These are phyloP conservation scores for Yarrowia sp. DNA, from an alignment of 805 yeast genomes.

Conservation along the genomic window DNA sequence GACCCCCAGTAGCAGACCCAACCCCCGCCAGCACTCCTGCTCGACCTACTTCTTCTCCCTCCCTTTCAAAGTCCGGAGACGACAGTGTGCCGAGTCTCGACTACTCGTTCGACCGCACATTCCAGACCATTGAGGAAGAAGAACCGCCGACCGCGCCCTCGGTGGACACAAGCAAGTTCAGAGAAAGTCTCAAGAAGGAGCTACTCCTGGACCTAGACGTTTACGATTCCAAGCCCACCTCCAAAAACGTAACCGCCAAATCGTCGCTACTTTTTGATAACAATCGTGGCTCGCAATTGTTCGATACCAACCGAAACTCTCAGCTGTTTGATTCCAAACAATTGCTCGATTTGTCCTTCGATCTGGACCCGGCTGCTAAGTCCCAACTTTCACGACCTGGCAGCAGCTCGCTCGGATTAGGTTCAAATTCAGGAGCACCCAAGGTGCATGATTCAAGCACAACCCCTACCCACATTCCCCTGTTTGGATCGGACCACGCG, in stretches of 20 bases:
- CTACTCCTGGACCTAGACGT: conserved; percentile 6
- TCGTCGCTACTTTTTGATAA: neutral
- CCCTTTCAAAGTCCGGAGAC: neutral
- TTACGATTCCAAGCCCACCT: neutral
- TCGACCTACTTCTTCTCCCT: neutral
- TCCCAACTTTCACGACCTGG: neutral
- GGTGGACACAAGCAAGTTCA: neutral
- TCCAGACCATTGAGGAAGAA: conserved; percentile 4
- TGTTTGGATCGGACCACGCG: conserved; percentile 10
- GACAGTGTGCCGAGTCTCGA: neutral
- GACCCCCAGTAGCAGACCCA: neutral
- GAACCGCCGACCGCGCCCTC: neutral
- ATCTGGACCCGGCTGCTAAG: neutral
- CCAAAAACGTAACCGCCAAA: neutral
- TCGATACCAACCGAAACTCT: neutral
- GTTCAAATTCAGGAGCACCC: conserved; percentile 19
- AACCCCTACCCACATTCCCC: conserved; percentile 7
- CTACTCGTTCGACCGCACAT: conserved; percentile 4
- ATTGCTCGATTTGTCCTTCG: neutral
- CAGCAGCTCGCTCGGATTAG: neutral
- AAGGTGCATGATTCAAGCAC: neutral
- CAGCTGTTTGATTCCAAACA: neutral
- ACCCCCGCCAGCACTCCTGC: neutral
- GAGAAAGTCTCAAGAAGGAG: conserved; percentile 9
- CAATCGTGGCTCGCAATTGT: neutral